Evolutionary conservation across 345 rosid species (phyloP), one percentile per base, ranked within the genome.

Genomic region (Citrus glauca): DNA sequence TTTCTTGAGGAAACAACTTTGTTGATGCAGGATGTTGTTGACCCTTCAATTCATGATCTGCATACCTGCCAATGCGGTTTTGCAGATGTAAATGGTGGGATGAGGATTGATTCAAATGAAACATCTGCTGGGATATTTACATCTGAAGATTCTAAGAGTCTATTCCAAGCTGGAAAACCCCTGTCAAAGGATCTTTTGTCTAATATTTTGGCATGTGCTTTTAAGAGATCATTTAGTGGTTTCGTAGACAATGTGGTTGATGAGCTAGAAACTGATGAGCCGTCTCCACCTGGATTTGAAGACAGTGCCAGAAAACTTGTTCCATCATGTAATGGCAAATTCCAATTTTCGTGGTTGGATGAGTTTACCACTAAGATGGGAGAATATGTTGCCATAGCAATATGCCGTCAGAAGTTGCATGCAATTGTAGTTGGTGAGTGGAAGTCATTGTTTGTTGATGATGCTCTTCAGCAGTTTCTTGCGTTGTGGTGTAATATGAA

Each of bases 321-420:
- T 78, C 88, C 89, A 30, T 82, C 90, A 71, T 53, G 71, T 60
- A 6, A 37, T 30, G 68, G 78, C 82, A 88, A 88, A 77, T 84
- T 86, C 79, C 83, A 28, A 79, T 89, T 87, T 75, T 73, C 84
- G 42, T 77, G 79, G 79, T 78, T 85, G 5, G 79, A 79, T 63
- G 90, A 87, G 77, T 35, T 81, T 35, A 63, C 68, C 75, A 78
- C 86, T 57, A 88, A 85, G 85, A 85, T 90, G 73, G 88, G 81
- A 83, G 89, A 79, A 79, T 91, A 88, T 80, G 85, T 88, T 78
- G 84, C 92, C 84, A 78, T 66, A 76, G 97, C 98, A 78, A 63
- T 94, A 81, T 93, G 88, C 84, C 88, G 95, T 83, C 96, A 93
- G 85, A 91, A 88, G 86, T 85, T 97, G 90, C 94, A 91, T 81